Evolutionary conservation across 768 basidiomycete species (phyloP).

Genomic region (Psilocybe cyanescens): DNA sequence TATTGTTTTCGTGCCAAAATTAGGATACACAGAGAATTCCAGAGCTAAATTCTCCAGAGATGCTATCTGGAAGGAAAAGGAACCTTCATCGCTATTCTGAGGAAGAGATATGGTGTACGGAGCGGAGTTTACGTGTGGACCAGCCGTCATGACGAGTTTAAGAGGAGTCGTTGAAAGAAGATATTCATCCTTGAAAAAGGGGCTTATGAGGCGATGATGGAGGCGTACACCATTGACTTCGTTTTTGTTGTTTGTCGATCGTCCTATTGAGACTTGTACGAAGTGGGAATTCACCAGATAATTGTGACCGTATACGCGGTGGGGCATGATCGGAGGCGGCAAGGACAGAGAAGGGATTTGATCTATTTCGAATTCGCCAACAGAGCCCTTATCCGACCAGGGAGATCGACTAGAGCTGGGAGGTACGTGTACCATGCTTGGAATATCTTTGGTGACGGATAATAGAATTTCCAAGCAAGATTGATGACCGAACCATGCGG

Average conservation of each 20-base stretch:
- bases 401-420: conserved; percentile 41
- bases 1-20: conserved; percentile 96
- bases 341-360: conserved; percentile 93
- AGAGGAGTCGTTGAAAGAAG: conserved; percentile 80
- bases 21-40: conserved; percentile 95
- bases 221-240: conserved; percentile 59
- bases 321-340: conserved; percentile 98
- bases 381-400: conserved; percentile 34
- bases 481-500: conserved; percentile 94
- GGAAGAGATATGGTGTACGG: conserved; percentile 92
- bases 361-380: conserved; percentile 77
- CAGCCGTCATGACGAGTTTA: conserved; percentile 94
- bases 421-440: conserved; percentile 25
- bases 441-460: conserved; percentile 37
- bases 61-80: conserved; percentile 87
- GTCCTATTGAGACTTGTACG: conserved; percentile 85
- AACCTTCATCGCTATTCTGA: conserved; percentile 66
- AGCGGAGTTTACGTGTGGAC: conserved; percentile 80
- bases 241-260: conserved; percentile 45
- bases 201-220: conserved; percentile 74
- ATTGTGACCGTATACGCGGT: conserved; percentile 96
- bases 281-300: conserved; percentile 87
- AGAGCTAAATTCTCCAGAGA: conserved; percentile 73
- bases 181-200: conserved; percentile 67
- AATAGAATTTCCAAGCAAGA: conserved; percentile 67